A percentile compares a stretch with the other conserved stretches of the same genome.
Conservation (phyloP, 1,284 basidiomycete genomes). For the Meripilus lineatus region DNA sequence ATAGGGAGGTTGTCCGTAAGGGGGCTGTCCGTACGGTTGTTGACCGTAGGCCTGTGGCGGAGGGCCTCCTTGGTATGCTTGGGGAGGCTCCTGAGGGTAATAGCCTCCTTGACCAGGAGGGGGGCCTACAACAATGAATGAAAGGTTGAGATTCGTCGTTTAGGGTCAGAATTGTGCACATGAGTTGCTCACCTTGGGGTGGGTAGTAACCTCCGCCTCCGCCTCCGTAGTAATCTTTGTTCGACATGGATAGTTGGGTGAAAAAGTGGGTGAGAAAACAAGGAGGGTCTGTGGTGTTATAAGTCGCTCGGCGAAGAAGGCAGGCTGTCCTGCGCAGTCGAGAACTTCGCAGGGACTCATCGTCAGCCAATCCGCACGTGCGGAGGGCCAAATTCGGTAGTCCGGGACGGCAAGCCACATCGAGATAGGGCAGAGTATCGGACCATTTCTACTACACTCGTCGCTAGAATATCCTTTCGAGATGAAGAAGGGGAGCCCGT, state of each 20-base stretch:
- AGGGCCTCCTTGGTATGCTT: conserved; percentile 53
- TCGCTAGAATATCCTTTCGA: too few species aligned
- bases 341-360: too few species aligned
- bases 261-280: conserved; percentile 13
- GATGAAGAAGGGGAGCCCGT: too few species aligned
- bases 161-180: conserved; percentile 6
- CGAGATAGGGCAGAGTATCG: too few species aligned
- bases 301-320: too few species aligned
- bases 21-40: conserved; percentile 30
- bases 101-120: conserved; percentile 64
- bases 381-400: too few species aligned
- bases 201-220: conserved; percentile 58
- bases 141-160: neutral
- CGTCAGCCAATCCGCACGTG: too few species aligned
- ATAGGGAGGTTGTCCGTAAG: conserved; percentile 14
- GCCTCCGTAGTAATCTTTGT: conserved; percentile 65
- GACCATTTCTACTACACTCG: too few species aligned
- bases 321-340: neutral
- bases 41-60: conserved; percentile 28
- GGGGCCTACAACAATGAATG: conserved; percentile 48
- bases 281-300: conserved; percentile 3
- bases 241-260: conserved; percentile 50
- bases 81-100: conserved; percentile 73
- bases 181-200: conserved; percentile 49
- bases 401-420: too few species aligned